A percentile compares a stretch with the other conserved stretches of the same genome.
These are phyloP conservation scores for Plasmodium blacklocki DNA, from an alignment of 169 alveolate species.

Conservation along the genomic window DNA sequence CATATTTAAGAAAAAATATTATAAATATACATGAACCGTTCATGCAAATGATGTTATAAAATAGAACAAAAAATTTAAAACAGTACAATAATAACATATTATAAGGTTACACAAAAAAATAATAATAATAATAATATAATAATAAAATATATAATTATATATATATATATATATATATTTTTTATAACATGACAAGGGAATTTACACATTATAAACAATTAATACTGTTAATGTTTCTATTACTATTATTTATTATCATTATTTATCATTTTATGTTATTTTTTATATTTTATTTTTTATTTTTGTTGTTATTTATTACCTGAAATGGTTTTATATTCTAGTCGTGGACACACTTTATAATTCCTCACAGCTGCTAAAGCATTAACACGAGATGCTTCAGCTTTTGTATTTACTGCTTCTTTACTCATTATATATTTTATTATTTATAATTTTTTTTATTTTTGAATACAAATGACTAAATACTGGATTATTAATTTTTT, in stretches of 20 bases:
- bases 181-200: too few relatives aligned
- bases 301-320: constrained; percentile 31
- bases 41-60: too few relatives aligned
- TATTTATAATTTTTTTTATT: too few relatives aligned
- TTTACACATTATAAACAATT: too few relatives aligned
- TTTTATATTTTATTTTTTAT: neutral
- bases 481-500: neutral
- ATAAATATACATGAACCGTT: too few relatives aligned
- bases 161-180: neutral
- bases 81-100: too few relatives aligned
- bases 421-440: constrained; percentile 55
- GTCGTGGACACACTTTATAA: constrained; percentile 94
- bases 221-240: neutral
- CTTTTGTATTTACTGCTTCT: constrained; percentile 74
- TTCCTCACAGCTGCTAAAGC: constrained; percentile 94
- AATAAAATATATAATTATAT: neutral
- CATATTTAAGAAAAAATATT: too few relatives aligned
- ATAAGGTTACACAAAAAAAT: neutral
- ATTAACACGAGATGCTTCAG: constrained; percentile 86
- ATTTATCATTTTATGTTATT: too few relatives aligned
- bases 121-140: neutral
- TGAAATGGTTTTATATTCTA: constrained; percentile 96
- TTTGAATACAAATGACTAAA: too few relatives aligned
- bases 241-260: neutral
- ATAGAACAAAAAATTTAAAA: too few relatives aligned